Base-by-base conservation (phyloP, 2,329 filamentous ascomycete species). In the Periconia sp. region DNA sequence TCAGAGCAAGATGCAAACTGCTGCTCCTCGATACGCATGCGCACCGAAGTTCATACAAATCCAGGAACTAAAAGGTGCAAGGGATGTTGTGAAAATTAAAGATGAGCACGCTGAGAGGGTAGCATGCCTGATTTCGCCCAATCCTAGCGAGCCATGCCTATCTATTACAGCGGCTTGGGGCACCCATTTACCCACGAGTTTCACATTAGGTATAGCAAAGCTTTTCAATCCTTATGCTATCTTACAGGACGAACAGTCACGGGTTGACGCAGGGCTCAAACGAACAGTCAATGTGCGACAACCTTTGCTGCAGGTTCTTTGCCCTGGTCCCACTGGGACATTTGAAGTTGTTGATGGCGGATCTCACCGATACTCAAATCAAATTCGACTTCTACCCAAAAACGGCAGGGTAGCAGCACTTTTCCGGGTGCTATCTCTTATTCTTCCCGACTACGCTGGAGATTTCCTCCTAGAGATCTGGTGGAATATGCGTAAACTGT, bases 401-500 rank as follows among this genome's bases (percentile, higher is more conserved):
- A 58, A 72, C 48, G 41, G 50, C 3, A 56, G 62, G 33, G 65
- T 74, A 1, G 61, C 65, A 20, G 58, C 70, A 3, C 56, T 70
- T 6, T 71, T 76, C 40, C 61, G 63, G 33, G 64, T 71, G 13
- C 57, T 73, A 17, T 60, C 63, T 2, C 68, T 62, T 10, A 64
- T 74, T 13, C 57, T 76, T 13, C 70, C 73, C 11, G 66, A 72
- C 31, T 62, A 72, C 44, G 56, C 64, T 17, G 72, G 72, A 2
- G 70, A 75, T 41, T 68, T 73, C 31, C 57, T 76, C 9, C 55
- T 74, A 9, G 66, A 71, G 40, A 65, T 74, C 15, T 76, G 70
- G 70, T 76, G 73, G 72, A 68, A 65, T 42, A 67, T 73, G 27
- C 66, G 66, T 30, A 69, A 64, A 33, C 56, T 56, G 20, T 45